Percentiles rank a stretch among this genome's conserved stretches.
Evolutionary conservation across 352 stramenopile species (phyloP).

Genomic region (Thalassiosira mediterranea): DNA sequence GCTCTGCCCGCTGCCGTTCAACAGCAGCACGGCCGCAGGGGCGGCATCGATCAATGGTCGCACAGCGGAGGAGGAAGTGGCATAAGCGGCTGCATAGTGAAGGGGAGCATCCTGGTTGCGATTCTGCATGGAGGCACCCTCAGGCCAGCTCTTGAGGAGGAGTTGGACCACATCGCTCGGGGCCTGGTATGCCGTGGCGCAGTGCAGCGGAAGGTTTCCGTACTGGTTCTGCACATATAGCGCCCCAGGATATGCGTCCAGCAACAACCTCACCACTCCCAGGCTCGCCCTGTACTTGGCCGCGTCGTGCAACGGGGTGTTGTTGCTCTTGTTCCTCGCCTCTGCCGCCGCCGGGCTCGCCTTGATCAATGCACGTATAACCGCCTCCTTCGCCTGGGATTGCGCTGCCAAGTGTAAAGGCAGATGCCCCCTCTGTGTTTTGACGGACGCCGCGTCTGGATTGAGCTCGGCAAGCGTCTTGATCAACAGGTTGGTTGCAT

Average conservation of each 20-base stretch:
- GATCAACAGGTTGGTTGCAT: conserved; percentile 48
- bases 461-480: conserved; percentile 47
- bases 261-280: conserved; percentile 47
- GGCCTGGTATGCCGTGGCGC: conserved; percentile 57
- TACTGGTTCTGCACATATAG: conserved; percentile 69
- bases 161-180: conserved; percentile 48
- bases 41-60: conserved; percentile 47
- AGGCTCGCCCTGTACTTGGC: conserved; percentile 56
- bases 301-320: conserved; percentile 66
- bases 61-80: conserved; percentile 29
- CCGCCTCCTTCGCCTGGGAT: conserved; percentile 41
- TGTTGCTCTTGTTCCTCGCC: conserved; percentile 61
- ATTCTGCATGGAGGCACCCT: conserved; percentile 50
- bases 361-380: conserved; percentile 62
- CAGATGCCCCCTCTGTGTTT: conserved; percentile 53
- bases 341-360: conserved; percentile 45
- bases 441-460: conserved; percentile 35
- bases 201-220: conserved; percentile 64
- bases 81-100: conserved; percentile 48
- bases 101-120: conserved; percentile 47
- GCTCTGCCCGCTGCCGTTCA: conserved; percentile 53
- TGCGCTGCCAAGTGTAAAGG: conserved; percentile 52
- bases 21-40: conserved; percentile 41
- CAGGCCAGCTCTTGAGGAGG: conserved; percentile 44
- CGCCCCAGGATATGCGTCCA: conserved; percentile 53